These are phyloP conservation scores for Metroxylon sagu DNA, from an alignment of 176 grass and related monocot genomes.

Conservation along the genomic window DNA sequence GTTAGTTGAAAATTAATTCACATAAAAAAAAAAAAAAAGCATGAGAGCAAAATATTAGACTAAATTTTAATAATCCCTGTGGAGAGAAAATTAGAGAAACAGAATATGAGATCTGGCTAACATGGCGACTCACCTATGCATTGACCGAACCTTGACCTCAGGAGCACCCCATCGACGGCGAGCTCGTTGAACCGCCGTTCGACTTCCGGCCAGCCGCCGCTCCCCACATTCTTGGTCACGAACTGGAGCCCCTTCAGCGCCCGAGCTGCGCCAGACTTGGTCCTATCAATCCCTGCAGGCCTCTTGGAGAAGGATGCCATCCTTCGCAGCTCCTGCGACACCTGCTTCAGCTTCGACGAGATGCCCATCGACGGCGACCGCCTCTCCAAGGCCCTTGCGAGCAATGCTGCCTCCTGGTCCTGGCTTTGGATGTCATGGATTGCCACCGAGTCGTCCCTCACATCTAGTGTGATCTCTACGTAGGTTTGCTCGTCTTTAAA, in stretches of 20 bases:
- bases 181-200: slow-evolving; percentile 64
- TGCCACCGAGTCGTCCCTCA: slow-evolving; percentile 32
- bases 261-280: slow-evolving; percentile 42
- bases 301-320: slow-evolving; percentile 29
- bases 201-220: slow-evolving; percentile 62
- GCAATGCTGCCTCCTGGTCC: slow-evolving; percentile 30
- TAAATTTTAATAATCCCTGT: too few relatives aligned
- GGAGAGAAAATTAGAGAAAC: too few relatives aligned
- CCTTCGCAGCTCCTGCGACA: slow-evolving; percentile 34
- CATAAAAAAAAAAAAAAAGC: too few relatives aligned
- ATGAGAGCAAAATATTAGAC: too few relatives aligned
- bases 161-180: slow-evolving; percentile 65
- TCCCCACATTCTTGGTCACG: slow-evolving; percentile 50
- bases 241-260: slow-evolving; percentile 81
- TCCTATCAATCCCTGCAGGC: slow-evolving; percentile 40
- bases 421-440: slow-evolving; percentile 29
- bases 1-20: too few relatives aligned
- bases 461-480: slow-evolving; percentile 76
- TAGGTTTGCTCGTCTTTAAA: slow-evolving; percentile 73
- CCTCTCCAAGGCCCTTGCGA: slow-evolving; percentile 6
- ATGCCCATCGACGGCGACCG: slow-evolving; percentile 1
- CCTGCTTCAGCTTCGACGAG: slow-evolving; percentile 48
- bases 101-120: too few relatives aligned
- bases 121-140: slow-evolving; percentile 52
- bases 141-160: slow-evolving; percentile 65